These are phyloP conservation scores for Citrullus colocynthis DNA, from an alignment of 306 rosid genomes.

Conservation along the genomic window DNA sequence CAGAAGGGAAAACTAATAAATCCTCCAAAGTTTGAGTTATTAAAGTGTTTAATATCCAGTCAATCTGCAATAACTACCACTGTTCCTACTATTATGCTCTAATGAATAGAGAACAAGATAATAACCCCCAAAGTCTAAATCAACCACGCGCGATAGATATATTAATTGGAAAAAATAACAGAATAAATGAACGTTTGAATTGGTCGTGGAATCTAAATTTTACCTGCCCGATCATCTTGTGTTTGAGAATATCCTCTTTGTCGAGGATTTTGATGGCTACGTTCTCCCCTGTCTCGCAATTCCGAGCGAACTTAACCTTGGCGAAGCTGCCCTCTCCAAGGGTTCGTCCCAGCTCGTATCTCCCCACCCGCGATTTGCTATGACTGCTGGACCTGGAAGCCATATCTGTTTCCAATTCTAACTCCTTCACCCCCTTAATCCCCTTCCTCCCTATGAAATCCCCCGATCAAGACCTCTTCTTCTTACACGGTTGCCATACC, in stretches of 20 bases:
- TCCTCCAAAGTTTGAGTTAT: too few species aligned
- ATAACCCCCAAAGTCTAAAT: neutral
- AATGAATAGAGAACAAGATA: neutral
- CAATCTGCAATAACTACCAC: too few species aligned
- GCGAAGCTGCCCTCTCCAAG: conserved; percentile 92
- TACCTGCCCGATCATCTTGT: conserved; percentile 88
- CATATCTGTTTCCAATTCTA: conserved; percentile 14
- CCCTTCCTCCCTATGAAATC: neutral
- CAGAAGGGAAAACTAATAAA: too few species aligned
- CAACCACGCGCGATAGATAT: neutral
- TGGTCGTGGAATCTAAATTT: neutral
- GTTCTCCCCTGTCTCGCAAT: conserved; percentile 38
- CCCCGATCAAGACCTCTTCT: conserved; percentile 50
- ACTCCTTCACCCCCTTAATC: neutral
- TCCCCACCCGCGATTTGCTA: conserved; percentile 55
- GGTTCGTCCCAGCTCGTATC: conserved; percentile 76
- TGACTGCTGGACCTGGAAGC: conserved; percentile 21
- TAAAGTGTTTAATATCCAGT: too few species aligned
- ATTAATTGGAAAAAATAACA: neutral
- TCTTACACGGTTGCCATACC: conserved; percentile 95
- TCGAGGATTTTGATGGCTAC: conserved; percentile 81
- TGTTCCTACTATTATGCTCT: neutral
- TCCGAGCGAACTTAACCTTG: conserved; percentile 70
- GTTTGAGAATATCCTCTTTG: conserved; percentile 76
- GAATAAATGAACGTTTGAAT: neutral